Evolutionary conservation across 371 early-diverging fungal species (phyloP).

Genomic region (Batkoa obscura): DNA sequence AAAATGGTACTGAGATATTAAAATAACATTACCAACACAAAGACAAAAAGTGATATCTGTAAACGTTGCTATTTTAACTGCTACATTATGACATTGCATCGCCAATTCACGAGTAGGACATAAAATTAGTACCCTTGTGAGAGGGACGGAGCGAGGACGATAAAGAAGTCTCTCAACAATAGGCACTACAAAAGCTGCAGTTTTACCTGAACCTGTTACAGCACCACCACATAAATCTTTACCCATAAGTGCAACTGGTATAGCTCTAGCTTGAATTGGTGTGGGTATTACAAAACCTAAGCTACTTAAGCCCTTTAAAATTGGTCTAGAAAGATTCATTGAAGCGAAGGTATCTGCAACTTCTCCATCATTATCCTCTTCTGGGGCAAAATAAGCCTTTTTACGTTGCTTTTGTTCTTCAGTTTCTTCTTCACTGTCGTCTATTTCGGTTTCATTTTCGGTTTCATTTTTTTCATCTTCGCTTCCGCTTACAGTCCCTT

Average conservation of each 20-base stretch:
- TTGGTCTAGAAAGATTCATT: conserved; percentile 86
- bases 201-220: conserved; percentile 99
- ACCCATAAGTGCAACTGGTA: conserved; percentile 93
- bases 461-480: conserved; percentile 14
- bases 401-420: conserved; percentile 30
- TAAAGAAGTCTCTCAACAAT: conserved; percentile 87
- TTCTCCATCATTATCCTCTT: conserved; percentile 22
- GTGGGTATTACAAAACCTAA: conserved; percentile 91
- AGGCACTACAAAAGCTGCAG: conserved; percentile 94
- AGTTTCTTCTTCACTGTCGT: conserved; percentile 20
- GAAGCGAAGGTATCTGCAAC: conserved; percentile 53
- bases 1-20: not conserved
- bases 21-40: conserved; percentile 41
- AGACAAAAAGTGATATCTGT: conserved; percentile 76
- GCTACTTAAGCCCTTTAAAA: conserved; percentile 76
- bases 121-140: conserved; percentile 85
- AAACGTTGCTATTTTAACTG: conserved; percentile 60
- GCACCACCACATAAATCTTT: conserved; percentile 99
- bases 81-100: conserved; percentile 88
- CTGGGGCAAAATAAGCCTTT: conserved; percentile 52
- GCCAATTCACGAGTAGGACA: conserved; percentile 99
- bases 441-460: conserved; percentile 24
- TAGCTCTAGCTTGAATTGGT: conserved; percentile 88
- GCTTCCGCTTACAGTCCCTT: conserved; percentile 12
- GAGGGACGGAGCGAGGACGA: conserved; percentile 55